Base-by-base conservation (phyloP, 2,329 filamentous ascomycete genomes). In the Bipolaris bicolor region DNA sequence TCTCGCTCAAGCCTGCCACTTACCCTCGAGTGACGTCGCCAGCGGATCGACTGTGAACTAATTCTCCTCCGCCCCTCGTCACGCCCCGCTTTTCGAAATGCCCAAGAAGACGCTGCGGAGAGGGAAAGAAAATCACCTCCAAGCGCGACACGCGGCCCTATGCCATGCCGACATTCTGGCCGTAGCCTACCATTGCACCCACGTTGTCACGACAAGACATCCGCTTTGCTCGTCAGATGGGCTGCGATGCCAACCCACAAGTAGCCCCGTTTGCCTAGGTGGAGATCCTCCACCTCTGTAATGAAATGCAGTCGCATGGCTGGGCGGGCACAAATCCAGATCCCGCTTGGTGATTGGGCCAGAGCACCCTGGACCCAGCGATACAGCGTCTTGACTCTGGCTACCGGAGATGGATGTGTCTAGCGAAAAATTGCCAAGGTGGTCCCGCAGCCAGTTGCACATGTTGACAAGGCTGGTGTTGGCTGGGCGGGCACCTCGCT, bases 341-440 rank as follows among this genome's bases (percentile, higher is more conserved):
- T 24, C n/a, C 7, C 13, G 26, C n/a, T 24, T 10, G 10, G 7
- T 48, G 33, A 48, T 48, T 34, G 33, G 18, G 29, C 15, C 41
- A 24, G 5, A 16, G 29, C 29, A 57, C 55, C 29, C 51, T 34
- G 45, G 45, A 48, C 45, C 45, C 45, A 48, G 31, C 45, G 45
- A 48, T 22, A 20, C 24, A 18, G 22, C 15, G 15, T 31, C 16
- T 36, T n/a, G 34, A 48, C 26, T 20, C 10, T 34, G 29, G 74
- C 54, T 76, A 7, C 31, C 31, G 45, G 45, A 47, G 45, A 47
- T 24, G 45, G 45, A n/a, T 47, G 31, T 15, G 7, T 16, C 31
- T 36, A 48, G 45, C 45, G 45, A 31, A 48, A 37, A 37, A 43
- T 36, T 48, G 33, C 45, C 45, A 48, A 48, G 45, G 33, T 36